These are phyloP conservation scores for Apophysomyces variabilis DNA, from an alignment of 371 early-diverging fungal species.

Conservation along the genomic window DNA sequence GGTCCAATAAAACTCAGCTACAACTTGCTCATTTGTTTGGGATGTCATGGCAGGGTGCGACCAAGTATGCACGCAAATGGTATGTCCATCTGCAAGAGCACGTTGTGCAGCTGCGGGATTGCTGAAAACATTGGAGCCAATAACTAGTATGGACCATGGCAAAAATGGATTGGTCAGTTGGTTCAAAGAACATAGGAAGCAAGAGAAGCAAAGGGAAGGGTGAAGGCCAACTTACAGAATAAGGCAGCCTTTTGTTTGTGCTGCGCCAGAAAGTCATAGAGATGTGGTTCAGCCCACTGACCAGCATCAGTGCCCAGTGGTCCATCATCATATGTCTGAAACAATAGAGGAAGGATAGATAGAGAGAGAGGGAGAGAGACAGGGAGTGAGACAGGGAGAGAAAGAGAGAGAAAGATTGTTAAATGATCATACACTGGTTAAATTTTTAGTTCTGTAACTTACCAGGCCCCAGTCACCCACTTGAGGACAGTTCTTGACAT, in stretches of 20 bases:
- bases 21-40: constrained; percentile 54
- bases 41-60: constrained; percentile 63
- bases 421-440: background rate
- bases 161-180: too few relatives aligned
- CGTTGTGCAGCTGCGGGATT: constrained; percentile 51
- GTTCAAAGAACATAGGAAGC: background rate
- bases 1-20: constrained; percentile 63
- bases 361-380: background rate
- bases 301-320: constrained; percentile 22
- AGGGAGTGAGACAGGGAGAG: background rate
- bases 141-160: constrained; percentile 14
- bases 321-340: constrained; percentile 31
- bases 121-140: constrained; percentile 53
- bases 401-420: background rate
- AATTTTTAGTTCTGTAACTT: background rate
- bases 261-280: constrained; percentile 33
- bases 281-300: constrained; percentile 30
- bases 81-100: constrained; percentile 52
- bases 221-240: constrained; percentile 14
- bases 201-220: background rate
- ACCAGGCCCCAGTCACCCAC: constrained; percentile 26
- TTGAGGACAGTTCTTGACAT: constrained; percentile 28
- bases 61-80: constrained; percentile 62
- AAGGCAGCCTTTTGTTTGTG: constrained; percentile 26
- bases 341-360: background rate